phyloP scores from a whole-genome alignment of 345 rosid species.

The Brassica napus region DNA sequence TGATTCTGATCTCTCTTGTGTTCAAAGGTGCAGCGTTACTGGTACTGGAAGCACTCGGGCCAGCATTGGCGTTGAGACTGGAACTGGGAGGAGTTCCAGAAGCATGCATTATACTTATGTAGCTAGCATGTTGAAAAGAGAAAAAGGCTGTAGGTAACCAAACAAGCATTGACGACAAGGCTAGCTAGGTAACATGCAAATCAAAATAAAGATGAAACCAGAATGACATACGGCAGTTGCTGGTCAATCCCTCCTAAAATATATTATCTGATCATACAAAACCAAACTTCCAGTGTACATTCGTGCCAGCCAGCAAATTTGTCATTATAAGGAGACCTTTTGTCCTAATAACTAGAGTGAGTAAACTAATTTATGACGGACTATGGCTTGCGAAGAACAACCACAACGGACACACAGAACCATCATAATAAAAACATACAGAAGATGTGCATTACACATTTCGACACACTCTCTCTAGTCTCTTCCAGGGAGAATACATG shows the following conservation, averaged over 20 bases:
- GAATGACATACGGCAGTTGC: not conserved
- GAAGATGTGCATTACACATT: conserved; percentile 20
- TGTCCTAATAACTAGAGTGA: not conserved
- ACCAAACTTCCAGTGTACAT: not conserved
- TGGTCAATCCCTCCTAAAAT: not conserved
- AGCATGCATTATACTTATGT: conserved; percentile 40
- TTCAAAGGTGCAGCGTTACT: no score
- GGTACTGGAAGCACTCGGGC: no score
- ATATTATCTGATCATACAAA: not conserved
- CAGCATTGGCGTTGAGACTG: not conserved
- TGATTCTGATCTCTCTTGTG: conserved; percentile 34
- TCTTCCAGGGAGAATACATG: not conserved
- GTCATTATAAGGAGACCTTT: not conserved
- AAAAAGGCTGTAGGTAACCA: not conserved
- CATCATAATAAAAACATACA: not conserved
- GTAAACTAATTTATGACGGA: not conserved
- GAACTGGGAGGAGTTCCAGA: conserved; percentile 26
- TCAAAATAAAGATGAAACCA: not conserved
- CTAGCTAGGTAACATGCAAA: conserved; percentile 15
- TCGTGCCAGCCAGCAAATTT: not conserved
- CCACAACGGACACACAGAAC: not conserved
- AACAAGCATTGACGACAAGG: no score
- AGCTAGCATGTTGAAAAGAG: not conserved
- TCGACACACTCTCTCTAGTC: not conserved
- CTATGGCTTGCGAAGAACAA: not conserved